Conservation (phyloP, 1,284 basidiomycete genomes). For the Macrocybe sp. region DNA sequence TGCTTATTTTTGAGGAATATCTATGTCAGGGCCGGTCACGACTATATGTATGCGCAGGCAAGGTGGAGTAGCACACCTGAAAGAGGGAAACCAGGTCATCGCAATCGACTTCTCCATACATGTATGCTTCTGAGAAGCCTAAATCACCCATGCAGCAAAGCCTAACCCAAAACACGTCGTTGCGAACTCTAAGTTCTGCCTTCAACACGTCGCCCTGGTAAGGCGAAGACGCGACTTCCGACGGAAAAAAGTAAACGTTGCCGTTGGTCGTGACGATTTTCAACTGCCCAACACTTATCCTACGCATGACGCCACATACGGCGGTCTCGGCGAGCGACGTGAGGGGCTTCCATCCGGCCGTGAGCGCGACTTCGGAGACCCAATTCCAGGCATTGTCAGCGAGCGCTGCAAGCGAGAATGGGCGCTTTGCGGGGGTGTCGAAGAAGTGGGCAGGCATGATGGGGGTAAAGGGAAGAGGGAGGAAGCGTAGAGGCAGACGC, state of each 20-base stretch:
- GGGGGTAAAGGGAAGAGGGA: not conserved
- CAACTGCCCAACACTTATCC: slow-evolving; percentile 2
- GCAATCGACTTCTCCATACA: slow-evolving; percentile 69
- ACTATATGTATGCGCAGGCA: not conserved
- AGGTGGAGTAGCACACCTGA: slow-evolving; percentile 32
- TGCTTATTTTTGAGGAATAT: slow-evolving; percentile 64
- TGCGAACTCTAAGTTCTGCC: slow-evolving; percentile 53
- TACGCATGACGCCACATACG: slow-evolving; percentile 34
- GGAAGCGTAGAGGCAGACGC: not conserved
- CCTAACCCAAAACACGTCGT: slow-evolving; percentile 66
- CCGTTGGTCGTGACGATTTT: slow-evolving; percentile 32
- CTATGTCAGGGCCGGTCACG: slow-evolving; percentile 26
- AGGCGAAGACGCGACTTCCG: slow-evolving; percentile 14
- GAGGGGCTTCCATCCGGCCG: slow-evolving; percentile 35
- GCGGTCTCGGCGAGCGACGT: slow-evolving; percentile 39
- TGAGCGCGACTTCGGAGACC: slow-evolving; percentile 27
- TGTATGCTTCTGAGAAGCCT: slow-evolving; percentile 72
- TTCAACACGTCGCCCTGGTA: slow-evolving; percentile 20
- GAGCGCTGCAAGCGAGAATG: slow-evolving; percentile 36
- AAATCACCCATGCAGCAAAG: slow-evolving; percentile 60
- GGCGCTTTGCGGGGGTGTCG: slow-evolving; percentile 35
- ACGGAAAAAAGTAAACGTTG: slow-evolving; percentile 44
- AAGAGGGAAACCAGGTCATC: slow-evolving; percentile 62
- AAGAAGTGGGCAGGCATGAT: slow-evolving; percentile 37
- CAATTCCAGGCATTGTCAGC: slow-evolving; percentile 37